Conservation (phyloP, 139 green algal species). For the Pseudopediastrum boryanum region DNA sequence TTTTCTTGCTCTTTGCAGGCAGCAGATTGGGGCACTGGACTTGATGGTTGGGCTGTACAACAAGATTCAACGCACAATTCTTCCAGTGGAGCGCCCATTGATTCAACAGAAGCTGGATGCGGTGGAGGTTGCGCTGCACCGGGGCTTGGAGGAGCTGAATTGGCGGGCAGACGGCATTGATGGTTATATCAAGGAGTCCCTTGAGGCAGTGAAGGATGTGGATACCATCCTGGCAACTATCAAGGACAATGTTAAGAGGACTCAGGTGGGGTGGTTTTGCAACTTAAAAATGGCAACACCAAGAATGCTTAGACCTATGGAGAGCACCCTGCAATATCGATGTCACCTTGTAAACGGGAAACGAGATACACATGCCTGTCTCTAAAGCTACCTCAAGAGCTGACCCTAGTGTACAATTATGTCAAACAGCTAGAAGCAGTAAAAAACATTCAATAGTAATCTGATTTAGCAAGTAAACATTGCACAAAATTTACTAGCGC, state of each 20-base stretch:
- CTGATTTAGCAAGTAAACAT: too few species aligned
- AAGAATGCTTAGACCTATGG: too few species aligned
- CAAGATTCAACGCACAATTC: conserved; percentile 73
- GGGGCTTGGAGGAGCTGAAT: conserved; percentile 67
- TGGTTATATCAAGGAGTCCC: conserved; percentile 79
- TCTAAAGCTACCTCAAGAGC: too few species aligned
- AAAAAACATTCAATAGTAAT: too few species aligned
- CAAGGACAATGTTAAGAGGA: conserved; percentile 80
- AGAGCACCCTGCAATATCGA: too few species aligned
- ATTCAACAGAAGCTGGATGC: conserved; percentile 77
- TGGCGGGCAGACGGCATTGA: conserved; percentile 82
- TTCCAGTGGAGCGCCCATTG: conserved; percentile 84
- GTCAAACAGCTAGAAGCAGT: too few species aligned
- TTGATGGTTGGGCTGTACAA: conserved; percentile 77
- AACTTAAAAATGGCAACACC: too few species aligned
- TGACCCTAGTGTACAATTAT: too few species aligned
- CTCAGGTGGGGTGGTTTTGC: conserved; percentile 17
- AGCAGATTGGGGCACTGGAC: conserved; percentile 84
- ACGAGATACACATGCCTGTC: too few species aligned
- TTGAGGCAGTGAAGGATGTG: conserved; percentile 76
- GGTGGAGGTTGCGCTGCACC: conserved; percentile 63
- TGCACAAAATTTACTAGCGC: too few species aligned
- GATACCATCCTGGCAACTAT: conserved; percentile 74
- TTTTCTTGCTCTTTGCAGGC: too few species aligned
- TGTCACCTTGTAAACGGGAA: too few species aligned